Conservation (phyloP, 306 rosid genomes). For the Senna siamea region DNA sequence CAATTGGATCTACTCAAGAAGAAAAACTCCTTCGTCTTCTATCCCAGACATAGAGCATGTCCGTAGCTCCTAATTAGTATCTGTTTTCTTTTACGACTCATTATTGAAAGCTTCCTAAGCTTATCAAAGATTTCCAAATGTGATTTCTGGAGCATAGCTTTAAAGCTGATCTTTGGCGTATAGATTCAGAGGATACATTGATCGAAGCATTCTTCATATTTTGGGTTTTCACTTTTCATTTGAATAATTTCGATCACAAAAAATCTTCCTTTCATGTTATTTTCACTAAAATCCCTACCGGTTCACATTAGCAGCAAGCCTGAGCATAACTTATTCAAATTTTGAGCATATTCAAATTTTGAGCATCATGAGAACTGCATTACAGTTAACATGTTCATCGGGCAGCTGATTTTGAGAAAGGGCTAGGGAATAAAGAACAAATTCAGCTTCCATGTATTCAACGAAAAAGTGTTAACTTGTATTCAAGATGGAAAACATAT, state of each 20-base stretch:
- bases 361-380: not conserved
- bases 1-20: slow-evolving; percentile 1
- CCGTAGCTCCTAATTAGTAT: not conserved
- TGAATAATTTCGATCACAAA: not conserved
- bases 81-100: not conserved
- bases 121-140: slow-evolving; percentile 3
- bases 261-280: not conserved
- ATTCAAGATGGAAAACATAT: slow-evolving; percentile 15
- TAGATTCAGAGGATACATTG: slow-evolving; percentile 3
- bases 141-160: not conserved
- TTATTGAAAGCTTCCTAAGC: not conserved
- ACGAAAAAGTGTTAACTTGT: not conserved
- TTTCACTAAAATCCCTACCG: not conserved
- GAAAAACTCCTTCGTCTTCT: not conserved
- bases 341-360: not conserved
- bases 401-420: slow-evolving; percentile 17
- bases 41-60: not conserved
- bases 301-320: not conserved
- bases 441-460: slow-evolving; percentile 21
- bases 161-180: not conserved
- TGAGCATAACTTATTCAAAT: not conserved
- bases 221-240: not conserved
- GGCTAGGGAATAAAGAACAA: slow-evolving; percentile 5
- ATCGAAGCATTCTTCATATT: not conserved
- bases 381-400: not conserved